A percentile compares a stretch with the other conserved stretches of the same genome.
phyloP scores from a whole-genome alignment of 2,329 filamentous ascomycete genomes.

The Trichoderma cornu-damae region DNA sequence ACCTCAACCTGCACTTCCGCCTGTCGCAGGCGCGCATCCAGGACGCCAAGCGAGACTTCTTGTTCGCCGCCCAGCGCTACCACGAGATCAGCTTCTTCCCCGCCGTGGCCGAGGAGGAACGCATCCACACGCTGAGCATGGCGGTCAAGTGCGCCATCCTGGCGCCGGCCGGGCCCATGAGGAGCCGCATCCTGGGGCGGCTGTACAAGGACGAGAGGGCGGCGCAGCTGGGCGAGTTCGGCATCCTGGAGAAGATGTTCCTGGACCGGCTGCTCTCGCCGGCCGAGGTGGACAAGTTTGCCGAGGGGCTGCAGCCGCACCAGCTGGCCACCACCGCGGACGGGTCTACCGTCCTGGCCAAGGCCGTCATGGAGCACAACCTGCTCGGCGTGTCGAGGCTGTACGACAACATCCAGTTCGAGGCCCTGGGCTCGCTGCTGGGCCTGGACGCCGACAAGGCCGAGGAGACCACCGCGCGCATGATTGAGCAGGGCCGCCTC shows the following conservation, averaged over 20 bases:
- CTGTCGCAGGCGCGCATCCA: constrained; percentile 89
- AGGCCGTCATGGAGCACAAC: constrained; percentile 94
- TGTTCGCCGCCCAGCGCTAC: constrained; percentile 83
- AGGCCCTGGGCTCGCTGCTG: constrained; percentile 69
- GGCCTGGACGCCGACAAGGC: constrained; percentile 75
- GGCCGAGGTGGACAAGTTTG: constrained; percentile 81
- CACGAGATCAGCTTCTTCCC: constrained; percentile 76
- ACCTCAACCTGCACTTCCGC: constrained; percentile 77
- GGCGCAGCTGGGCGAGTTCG: constrained; percentile 67
- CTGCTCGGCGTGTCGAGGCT: constrained; percentile 76
- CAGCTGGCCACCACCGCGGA: constrained; percentile 87
- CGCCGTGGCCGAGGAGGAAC: constrained; percentile 78
- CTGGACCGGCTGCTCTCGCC: constrained; percentile 77
- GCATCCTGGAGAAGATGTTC: constrained; percentile 96
- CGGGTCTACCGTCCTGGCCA: constrained; percentile 86
- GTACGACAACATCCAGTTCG: constrained; percentile 72
- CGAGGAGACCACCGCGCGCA: constrained; percentile 84
- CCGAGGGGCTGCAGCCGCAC: constrained; percentile 72
- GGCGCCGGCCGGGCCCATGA: constrained; percentile 80
- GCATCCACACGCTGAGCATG: constrained; percentile 75
- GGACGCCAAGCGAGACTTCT: constrained; percentile 83
- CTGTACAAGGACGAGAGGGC: constrained; percentile 92
- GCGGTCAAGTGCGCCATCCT: constrained; percentile 90
- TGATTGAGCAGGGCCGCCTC: constrained; percentile 92
- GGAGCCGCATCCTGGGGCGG: constrained; percentile 72